Percentiles rank a stretch among this genome's conserved stretches.
These are phyloP conservation scores for Phialocephala sp. DNA, from an alignment of 2,329 filamentous ascomycete genomes.

Conservation along the genomic window DNA sequence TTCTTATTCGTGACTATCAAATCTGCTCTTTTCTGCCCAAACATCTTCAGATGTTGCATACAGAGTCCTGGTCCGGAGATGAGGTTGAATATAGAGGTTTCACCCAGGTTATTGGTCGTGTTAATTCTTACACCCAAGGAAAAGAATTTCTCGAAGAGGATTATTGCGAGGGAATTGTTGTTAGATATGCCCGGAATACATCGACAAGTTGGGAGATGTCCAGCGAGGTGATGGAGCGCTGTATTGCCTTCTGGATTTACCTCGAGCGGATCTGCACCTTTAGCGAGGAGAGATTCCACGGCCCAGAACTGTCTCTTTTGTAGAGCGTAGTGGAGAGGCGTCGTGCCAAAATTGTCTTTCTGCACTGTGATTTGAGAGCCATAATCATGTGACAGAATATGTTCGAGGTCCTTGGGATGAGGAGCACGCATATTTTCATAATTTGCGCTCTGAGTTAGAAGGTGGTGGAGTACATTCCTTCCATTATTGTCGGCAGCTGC, in stretches of 20 bases:
- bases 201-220: constrained; percentile 15
- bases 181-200: background rate
- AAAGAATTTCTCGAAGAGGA: constrained; percentile 14
- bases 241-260: constrained; percentile 31
- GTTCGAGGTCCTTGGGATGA: constrained; percentile 4
- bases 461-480: constrained; percentile 22
- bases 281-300: constrained; percentile 28
- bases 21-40: constrained; percentile 17
- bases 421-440: constrained; percentile 27
- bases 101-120: constrained; percentile 23
- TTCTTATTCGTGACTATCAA: constrained; percentile 23
- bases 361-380: constrained; percentile 14
- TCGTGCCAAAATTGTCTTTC: constrained; percentile 21
- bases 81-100: constrained; percentile 26
- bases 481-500: constrained; percentile 15
- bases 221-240: constrained; percentile 34
- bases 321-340: constrained; percentile 21
- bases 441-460: constrained; percentile 32
- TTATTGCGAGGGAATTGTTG: background rate
- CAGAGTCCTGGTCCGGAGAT: background rate
- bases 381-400: constrained; percentile 27
- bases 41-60: background rate
- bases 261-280: constrained; percentile 33
- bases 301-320: constrained; percentile 23
- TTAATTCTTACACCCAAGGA: constrained; percentile 29